phyloP scores from a whole-genome alignment of 2,329 filamentous ascomycete genomes.

The Hymenoscyphus fructigenus region DNA sequence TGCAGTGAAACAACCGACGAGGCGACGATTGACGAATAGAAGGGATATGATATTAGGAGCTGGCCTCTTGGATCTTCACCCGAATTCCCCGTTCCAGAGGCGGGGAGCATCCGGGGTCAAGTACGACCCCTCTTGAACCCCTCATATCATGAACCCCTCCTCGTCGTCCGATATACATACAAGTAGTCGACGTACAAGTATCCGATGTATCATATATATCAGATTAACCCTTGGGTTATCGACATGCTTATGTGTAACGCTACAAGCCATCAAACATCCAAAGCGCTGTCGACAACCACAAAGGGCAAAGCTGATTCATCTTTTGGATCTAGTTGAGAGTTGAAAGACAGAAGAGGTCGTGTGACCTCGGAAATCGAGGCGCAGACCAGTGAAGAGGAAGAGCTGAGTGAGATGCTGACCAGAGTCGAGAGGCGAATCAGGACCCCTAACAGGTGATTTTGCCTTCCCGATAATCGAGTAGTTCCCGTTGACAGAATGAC shows the following conservation, averaged over 20 bases:
- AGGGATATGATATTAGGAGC: background rate
- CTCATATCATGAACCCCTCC: background rate
- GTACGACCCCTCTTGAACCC: constrained; percentile 2
- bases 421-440: background rate
- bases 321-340: background rate
- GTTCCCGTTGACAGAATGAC: background rate
- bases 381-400: background rate
- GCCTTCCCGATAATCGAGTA: too few relatives aligned
- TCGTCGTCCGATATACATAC: background rate
- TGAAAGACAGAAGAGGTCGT: background rate
- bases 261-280: background rate
- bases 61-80: background rate
- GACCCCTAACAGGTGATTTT: background rate
- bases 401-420: background rate
- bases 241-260: background rate
- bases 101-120: background rate
- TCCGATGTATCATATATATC: background rate
- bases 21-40: background rate
- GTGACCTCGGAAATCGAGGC: background rate
- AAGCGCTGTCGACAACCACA: background rate
- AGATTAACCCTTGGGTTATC: background rate
- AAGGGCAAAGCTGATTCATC: background rate
- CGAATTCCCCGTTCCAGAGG: background rate
- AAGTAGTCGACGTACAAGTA: too few relatives aligned
- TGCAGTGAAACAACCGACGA: background rate